Evolutionary conservation across 2,329 filamentous ascomycete genomes (phyloP).

Genomic region (Paecilomyces formosus): DNA sequence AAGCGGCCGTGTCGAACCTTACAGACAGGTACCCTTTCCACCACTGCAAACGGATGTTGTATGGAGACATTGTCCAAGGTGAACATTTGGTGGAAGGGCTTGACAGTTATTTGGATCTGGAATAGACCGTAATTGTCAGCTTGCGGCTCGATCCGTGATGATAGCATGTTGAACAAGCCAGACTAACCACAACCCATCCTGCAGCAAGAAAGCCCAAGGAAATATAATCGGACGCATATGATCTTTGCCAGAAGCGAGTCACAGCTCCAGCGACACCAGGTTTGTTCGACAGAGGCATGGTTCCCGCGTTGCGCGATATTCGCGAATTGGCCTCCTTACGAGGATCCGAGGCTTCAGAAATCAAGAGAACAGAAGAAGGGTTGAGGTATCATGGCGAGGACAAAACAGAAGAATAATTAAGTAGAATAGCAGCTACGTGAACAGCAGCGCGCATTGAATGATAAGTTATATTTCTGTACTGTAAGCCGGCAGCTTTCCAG

Average conservation of each 20-base stretch:
- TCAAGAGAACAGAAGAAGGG: neutral
- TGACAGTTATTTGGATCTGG: slow-evolving; percentile 60
- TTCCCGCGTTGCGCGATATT: slow-evolving; percentile 20
- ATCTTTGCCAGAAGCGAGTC: slow-evolving; percentile 55
- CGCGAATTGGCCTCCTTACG: neutral
- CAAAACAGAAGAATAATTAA: neutral
- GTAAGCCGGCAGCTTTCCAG: slow-evolving; percentile 2
- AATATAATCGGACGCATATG: slow-evolving; percentile 83
- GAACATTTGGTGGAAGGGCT: slow-evolving; percentile 94
- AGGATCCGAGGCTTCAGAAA: neutral
- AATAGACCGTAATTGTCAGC: slow-evolving; percentile 1
- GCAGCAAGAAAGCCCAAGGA: slow-evolving; percentile 64
- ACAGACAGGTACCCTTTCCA: slow-evolving; percentile 77
- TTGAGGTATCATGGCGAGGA: neutral
- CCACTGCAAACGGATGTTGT: slow-evolving; percentile 74
- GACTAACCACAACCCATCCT: slow-evolving; percentile 44
- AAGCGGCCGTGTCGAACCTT: slow-evolving; percentile 27
- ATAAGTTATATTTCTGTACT: neutral
- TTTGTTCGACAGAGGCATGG: slow-evolving; percentile 14
- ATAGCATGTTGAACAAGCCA: neutral
- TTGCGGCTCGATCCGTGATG: neutral
- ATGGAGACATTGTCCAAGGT: slow-evolving; percentile 76
- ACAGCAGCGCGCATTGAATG: neutral
- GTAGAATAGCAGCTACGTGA: neutral
- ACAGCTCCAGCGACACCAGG: slow-evolving; percentile 39